A percentile compares a stretch with the other conserved stretches of the same genome.
phyloP scores from a whole-genome alignment of 2,329 filamentous ascomycete species.

The Rutstroemia sp. region DNA sequence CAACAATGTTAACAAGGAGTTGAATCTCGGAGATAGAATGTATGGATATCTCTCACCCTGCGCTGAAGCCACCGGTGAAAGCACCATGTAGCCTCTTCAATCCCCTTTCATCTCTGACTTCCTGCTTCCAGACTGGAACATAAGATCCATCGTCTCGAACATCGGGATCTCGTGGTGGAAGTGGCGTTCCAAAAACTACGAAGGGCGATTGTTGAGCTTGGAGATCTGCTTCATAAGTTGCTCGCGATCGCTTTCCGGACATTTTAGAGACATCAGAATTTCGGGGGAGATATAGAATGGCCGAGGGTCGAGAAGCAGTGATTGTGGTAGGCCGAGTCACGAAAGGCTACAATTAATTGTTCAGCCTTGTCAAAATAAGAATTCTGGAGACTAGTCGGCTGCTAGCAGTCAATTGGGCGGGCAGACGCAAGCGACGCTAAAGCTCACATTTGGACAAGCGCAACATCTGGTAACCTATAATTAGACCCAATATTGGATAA shows the following conservation, averaged over 20 bases:
- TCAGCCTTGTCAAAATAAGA: neutral
- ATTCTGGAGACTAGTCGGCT: neutral
- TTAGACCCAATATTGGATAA: too few relatives aligned
- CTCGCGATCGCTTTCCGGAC: conserved; percentile 73
- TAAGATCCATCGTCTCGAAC: conserved; percentile 85
- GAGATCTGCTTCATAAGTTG: conserved; percentile 69
- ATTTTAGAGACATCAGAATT: conserved; percentile 37
- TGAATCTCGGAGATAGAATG: conserved; percentile 12
- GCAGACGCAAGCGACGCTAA: neutral
- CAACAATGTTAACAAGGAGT: conserved; percentile 11
- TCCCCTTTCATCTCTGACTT: conserved; percentile 87
- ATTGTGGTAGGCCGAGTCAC: neutral
- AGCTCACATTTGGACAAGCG: neutral
- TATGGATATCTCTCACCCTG: conserved; percentile 57
- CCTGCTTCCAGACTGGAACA: conserved; percentile 96
- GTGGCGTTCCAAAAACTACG: conserved; percentile 74
- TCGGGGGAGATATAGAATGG: neutral
- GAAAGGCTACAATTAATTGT: neutral
- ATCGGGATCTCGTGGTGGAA: conserved; percentile 70
- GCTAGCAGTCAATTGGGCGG: neutral
- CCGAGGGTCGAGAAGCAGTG: neutral
- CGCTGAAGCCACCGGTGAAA: conserved; percentile 94
- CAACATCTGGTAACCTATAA: too few relatives aligned
- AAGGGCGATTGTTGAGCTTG: conserved; percentile 63
- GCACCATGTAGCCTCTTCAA: conserved; percentile 89